Evolutionary conservation across 2,329 filamentous ascomycete genomes (phyloP).

Genomic region (Blastomyces percursus): DNA sequence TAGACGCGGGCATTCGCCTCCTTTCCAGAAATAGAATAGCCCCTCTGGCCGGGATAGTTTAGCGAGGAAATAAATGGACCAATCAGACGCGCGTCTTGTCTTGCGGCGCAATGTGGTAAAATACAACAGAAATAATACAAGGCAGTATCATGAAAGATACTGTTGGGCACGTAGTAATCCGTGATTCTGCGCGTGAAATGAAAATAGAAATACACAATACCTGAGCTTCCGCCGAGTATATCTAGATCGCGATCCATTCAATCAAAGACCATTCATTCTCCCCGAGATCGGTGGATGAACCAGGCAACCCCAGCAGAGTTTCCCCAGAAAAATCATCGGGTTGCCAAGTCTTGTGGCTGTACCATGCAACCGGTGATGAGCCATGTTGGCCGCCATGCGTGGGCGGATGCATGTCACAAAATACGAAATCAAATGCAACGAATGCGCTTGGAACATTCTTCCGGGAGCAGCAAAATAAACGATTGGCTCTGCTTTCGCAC

Average conservation of each 20-base stretch:
- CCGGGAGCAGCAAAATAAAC: not conserved
- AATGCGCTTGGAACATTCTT: not conserved
- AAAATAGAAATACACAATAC: not conserved
- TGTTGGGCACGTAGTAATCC: too few species aligned
- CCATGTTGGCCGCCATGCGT: not conserved
- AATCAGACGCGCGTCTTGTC: not conserved
- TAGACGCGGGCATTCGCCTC: not conserved
- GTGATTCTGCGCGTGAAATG: not conserved
- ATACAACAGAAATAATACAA: too few species aligned
- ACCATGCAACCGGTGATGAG: not conserved
- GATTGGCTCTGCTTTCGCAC: constrained; percentile 1
- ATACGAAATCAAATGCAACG: not conserved
- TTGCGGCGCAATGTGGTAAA: too few species aligned
- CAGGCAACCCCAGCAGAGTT: not conserved
- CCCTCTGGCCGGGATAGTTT: not conserved
- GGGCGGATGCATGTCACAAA: not conserved
- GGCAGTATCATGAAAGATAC: too few species aligned
- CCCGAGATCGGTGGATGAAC: not conserved
- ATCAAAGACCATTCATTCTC: not conserved
- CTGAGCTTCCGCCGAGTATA: not conserved
- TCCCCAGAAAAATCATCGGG: not conserved
- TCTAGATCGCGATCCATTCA: not conserved
- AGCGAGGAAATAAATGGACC: not conserved
- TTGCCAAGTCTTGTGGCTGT: not conserved
- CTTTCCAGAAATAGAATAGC: not conserved